Base-by-base conservation (phyloP, 306 rosid genomes). In the Cucurbita argyrosperma region DNA sequence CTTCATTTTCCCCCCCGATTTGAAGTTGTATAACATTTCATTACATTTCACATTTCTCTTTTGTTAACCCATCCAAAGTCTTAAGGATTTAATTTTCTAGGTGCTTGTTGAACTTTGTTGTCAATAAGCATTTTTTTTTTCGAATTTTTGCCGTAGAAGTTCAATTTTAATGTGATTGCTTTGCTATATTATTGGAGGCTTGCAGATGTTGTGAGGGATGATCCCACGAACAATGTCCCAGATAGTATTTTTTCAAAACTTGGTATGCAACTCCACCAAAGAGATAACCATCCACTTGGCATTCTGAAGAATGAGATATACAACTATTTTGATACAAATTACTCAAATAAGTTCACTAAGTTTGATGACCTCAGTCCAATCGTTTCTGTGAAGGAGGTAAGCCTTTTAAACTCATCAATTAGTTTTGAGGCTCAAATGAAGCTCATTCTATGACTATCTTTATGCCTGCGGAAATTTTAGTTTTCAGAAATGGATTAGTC, bases 241-340 rank as follows among this genome's bases (percentile, higher is more conserved):
- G 96, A 95, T 81, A 82, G 82, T 4, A 91, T 95, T 63, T 95
- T 88, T 76, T 78, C 91, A 5, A 95, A 89, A 82, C 91, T 95
- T 75, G 97, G 99, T 62, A 71, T 89, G 96, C 96, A 95, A 78
- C 96, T 95, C 78, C 99, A 95, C 74, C 85, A 89, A 81, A 85
- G 95, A 88, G 89, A 89, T 81, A 85, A 89, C 16, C 97, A 91
- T 75, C 97, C 96, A 4, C 89, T 91, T 75, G 99, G 97, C 60
- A 95, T 91, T 76, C 74, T 95, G 71, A 95, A 88, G 91, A 95
- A 95, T 79, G 89, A 88, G 4, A 91, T 95, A 78, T 77, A 85
- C 11, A 89, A 91, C 30, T 95, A 91, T 76, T 91, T 95, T 64
- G 96, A 95, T 57, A 56, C 87, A 59, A 88, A 81, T 79, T 85